These are phyloP conservation scores for Anthoceros angustus DNA, from an alignment of 225 moss, liverwort and hornwort genomes.

Conservation along the genomic window DNA sequence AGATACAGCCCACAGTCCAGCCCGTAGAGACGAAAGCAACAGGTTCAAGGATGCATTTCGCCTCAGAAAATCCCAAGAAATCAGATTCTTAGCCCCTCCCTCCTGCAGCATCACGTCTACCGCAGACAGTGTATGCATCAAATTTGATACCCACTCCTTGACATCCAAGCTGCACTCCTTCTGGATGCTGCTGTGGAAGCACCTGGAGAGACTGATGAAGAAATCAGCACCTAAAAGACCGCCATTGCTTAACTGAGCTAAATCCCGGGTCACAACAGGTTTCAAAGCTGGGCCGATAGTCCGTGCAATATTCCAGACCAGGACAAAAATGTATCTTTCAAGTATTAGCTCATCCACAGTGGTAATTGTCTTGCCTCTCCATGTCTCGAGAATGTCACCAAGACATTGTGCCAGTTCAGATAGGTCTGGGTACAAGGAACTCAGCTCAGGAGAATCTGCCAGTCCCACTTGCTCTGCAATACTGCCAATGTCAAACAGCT, in stretches of 20 bases:
- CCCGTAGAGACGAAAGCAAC: slow-evolving; percentile 73
- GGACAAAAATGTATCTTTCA: slow-evolving; percentile 79
- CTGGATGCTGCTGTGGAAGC: slow-evolving; percentile 30
- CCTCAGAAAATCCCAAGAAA: slow-evolving; percentile 80
- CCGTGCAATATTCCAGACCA: slow-evolving; percentile 84
- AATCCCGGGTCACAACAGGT: slow-evolving; percentile 37
- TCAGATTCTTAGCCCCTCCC: slow-evolving; percentile 31
- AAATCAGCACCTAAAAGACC: slow-evolving; percentile 48
- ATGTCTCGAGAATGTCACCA: slow-evolving; percentile 55
- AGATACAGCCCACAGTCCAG: slow-evolving; percentile 25
- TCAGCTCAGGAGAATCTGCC: slow-evolving; percentile 34
- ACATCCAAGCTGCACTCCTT: slow-evolving; percentile 28
- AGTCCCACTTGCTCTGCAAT: slow-evolving; percentile 15
- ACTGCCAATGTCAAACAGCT: slow-evolving; percentile 79
- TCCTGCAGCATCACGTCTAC: slow-evolving; percentile 40
- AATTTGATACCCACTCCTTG: slow-evolving; percentile 43
- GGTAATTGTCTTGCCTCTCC: slow-evolving; percentile 74
- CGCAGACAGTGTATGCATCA: slow-evolving; percentile 36
- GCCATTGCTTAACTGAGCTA: slow-evolving; percentile 22
- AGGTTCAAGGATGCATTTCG: slow-evolving; percentile 60
- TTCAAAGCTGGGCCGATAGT: slow-evolving; percentile 48
- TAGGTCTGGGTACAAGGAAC: slow-evolving; percentile 36
- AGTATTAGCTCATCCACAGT: slow-evolving; percentile 72
- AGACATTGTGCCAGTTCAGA: slow-evolving; percentile 60
- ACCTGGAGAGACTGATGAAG: slow-evolving; percentile 54